These are phyloP conservation scores for Comarum palustre DNA, from an alignment of 306 rosid species.

Conservation along the genomic window DNA sequence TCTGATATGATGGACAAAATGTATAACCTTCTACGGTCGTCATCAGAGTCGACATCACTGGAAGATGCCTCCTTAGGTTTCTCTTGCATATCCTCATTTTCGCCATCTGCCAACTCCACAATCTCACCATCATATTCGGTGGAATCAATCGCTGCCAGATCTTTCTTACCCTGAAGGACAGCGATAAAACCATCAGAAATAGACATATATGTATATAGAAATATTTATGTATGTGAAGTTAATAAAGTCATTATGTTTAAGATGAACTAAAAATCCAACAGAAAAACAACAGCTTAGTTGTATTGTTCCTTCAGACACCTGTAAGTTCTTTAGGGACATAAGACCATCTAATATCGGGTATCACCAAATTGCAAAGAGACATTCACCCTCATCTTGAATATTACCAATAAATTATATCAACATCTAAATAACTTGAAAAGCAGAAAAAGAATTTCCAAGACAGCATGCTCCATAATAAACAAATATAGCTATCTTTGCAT, in stretches of 20 bases:
- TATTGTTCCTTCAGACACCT: background rate
- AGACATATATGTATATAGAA: background rate
- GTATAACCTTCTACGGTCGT: slow-evolving; percentile 72
- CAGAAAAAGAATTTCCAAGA: background rate
- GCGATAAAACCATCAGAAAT: slow-evolving; percentile 13
- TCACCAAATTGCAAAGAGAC: background rate
- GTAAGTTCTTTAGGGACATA: background rate
- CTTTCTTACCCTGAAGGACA: slow-evolving; percentile 76
- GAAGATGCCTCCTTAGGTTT: slow-evolving; percentile 45
- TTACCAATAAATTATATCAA: background rate
- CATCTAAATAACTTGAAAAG: background rate
- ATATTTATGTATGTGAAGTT: background rate
- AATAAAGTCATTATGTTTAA: background rate
- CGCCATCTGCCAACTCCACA: slow-evolving; percentile 46
- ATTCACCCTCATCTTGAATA: background rate
- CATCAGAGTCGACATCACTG: slow-evolving; percentile 77
- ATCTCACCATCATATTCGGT: slow-evolving; percentile 64
- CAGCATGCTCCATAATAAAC: background rate
- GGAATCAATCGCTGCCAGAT: slow-evolving; percentile 62
- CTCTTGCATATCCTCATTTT: slow-evolving; percentile 39
- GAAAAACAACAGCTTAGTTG: background rate
- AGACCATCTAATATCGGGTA: background rate
- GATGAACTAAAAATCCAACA: background rate
- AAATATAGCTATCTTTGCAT: background rate
- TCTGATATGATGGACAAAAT: slow-evolving; percentile 12